These are phyloP conservation scores for Dimargaris xerosporica DNA, from an alignment of 192 early-diverging fungal species.

Conservation along the genomic window DNA sequence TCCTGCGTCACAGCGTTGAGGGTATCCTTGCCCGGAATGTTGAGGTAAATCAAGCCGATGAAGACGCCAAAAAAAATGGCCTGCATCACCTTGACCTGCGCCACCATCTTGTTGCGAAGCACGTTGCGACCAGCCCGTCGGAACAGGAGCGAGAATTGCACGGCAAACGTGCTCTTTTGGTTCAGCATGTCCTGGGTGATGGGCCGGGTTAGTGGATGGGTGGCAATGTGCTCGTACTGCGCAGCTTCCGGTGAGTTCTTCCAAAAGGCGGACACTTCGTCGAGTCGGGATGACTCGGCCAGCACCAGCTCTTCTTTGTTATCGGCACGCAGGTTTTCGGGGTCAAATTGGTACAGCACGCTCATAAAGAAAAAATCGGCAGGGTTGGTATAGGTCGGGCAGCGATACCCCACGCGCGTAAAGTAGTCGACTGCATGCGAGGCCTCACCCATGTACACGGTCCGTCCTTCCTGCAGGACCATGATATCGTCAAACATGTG, in stretches of 20 bases:
- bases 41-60: slow-evolving; percentile 36
- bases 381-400: slow-evolving; percentile 35
- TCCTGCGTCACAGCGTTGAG: slow-evolving; percentile 27
- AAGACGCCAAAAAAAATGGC: slow-evolving; percentile 29
- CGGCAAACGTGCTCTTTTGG: slow-evolving; percentile 14
- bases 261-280: slow-evolving; percentile 15
- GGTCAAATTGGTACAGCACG: slow-evolving; percentile 29
- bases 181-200: slow-evolving; percentile 19
- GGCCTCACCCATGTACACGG: slow-evolving; percentile 48
- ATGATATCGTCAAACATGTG: slow-evolving; percentile 53
- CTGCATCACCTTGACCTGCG: slow-evolving; percentile 30
- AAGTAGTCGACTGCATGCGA: slow-evolving; percentile 30
- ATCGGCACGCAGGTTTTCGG: slow-evolving; percentile 4
- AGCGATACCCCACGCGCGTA: slow-evolving; percentile 24
- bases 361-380: slow-evolving; percentile 42
- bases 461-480: slow-evolving; percentile 45
- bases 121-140: slow-evolving; percentile 25
- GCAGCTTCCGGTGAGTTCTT: slow-evolving; percentile 11
- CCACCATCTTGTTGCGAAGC: slow-evolving; percentile 31
- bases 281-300: slow-evolving; percentile 12
- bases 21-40: slow-evolving; percentile 20
- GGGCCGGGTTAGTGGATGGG: slow-evolving; percentile 13
- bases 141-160: slow-evolving; percentile 29
- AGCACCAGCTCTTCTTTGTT: not conserved
- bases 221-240: not conserved